A percentile compares a stretch with the other conserved stretches of the same genome.
Conservation (phyloP, 345 rosid species). For the Gynandropsis gynandra region DNA sequence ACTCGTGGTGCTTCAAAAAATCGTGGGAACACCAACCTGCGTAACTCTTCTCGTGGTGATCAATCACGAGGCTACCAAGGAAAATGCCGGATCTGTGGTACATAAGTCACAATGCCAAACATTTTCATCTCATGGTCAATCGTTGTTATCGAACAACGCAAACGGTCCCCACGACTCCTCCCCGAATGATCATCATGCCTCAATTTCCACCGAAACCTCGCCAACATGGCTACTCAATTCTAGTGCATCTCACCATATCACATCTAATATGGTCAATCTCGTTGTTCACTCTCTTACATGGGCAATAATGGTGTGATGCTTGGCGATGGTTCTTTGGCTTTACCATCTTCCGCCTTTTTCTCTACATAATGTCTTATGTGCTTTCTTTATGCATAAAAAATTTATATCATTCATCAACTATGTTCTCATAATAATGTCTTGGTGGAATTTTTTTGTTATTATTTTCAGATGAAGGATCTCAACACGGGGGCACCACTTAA, state of each 20-base stretch:
- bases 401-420: background rate
- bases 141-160: background rate
- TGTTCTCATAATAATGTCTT: background rate
- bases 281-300: background rate
- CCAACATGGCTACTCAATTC: background rate
- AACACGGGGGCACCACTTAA: background rate
- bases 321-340: background rate
- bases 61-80: no score
- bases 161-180: no score
- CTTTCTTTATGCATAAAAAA: background rate
- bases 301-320: background rate
- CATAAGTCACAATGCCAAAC: background rate
- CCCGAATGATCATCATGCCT: no score
- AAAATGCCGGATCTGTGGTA: background rate
- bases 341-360: background rate
- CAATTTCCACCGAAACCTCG: no score
- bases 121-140: background rate
- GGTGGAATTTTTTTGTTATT: background rate
- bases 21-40: no score
- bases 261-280: background rate
- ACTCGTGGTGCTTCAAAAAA: no score
- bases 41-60: background rate
- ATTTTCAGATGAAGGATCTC: background rate
- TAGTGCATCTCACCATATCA: conserved; percentile 12
- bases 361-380: background rate